Conservation (phyloP, 805 yeast genomes). For the Starmerella floricola region DNA sequence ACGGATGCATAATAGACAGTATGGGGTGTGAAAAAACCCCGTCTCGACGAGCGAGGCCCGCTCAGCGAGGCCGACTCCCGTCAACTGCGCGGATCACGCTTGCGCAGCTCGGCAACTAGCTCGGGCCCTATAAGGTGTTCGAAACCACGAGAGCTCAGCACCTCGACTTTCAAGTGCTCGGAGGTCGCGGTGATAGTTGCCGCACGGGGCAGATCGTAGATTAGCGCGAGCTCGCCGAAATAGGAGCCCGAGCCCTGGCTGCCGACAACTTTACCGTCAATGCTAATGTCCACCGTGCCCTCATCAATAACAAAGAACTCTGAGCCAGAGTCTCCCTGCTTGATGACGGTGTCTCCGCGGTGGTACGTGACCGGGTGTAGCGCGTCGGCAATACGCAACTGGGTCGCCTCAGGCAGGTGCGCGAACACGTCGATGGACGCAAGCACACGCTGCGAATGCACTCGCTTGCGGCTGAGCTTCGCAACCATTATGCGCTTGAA, state of each 20-base stretch:
- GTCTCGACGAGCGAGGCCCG: too few relatives aligned
- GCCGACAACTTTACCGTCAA: constrained; percentile 43
- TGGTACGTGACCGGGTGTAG: constrained; percentile 62
- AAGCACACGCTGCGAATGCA: constrained; percentile 78
- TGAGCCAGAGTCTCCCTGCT: constrained; percentile 78
- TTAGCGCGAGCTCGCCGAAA: constrained; percentile 90
- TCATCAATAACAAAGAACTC: constrained; percentile 62
- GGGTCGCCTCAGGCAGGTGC: constrained; percentile 61
- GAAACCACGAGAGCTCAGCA: constrained; percentile 83
- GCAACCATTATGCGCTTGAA: constrained; percentile 85
- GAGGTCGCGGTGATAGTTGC: constrained; percentile 72
- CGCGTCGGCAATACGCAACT: constrained; percentile 90
- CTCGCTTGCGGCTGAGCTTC: constrained; percentile 79
- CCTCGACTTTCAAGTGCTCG: constrained; percentile 72
- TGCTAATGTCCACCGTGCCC: constrained; percentile 70
- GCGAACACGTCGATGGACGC: constrained; percentile 74
- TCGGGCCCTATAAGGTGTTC: constrained; percentile 81
- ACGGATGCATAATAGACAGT: too few relatives aligned
- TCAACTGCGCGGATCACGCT: constrained; percentile 56
- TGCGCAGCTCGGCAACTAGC: constrained; percentile 74
- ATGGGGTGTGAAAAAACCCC: too few relatives aligned
- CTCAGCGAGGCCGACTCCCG: too few relatives aligned
- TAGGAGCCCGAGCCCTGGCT: constrained; percentile 70
- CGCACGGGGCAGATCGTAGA: constrained; percentile 84
- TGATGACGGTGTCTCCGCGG: constrained; percentile 61